Evolutionary conservation across 345 rosid species (phyloP), one percentile per base, ranked within the genome.

Genomic region (Passiflora organensis): DNA sequence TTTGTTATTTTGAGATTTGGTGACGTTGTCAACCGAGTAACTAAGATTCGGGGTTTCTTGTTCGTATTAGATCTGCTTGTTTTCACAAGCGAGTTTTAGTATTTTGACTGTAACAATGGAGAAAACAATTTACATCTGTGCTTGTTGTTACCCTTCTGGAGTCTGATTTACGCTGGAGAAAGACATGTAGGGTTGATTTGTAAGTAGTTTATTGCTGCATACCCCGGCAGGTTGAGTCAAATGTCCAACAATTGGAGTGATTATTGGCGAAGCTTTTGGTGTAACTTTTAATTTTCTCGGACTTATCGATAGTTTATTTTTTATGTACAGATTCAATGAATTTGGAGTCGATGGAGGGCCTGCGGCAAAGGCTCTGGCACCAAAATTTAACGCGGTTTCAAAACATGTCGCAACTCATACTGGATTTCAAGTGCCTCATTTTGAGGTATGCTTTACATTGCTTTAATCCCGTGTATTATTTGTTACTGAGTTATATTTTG

Each of bases 321-420:
- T 37, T 14, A 38, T 8, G 44, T 53, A 25, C 45, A 86, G 95
- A 71, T 83, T 77, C 75, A 86, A 69, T 58, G 87, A 76, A 38
- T 86, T 76, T 66, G 90, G 85, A 2, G 39, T 56, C 43, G 67
- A 83, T 60, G 95, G 90, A 1, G 95, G 95, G 9, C 73, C 76
- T 28, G 69, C 86, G 13, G 84, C 84, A n/a, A 68, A 65, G 67
- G 43, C 67, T 5, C 38, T 76, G 58, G 67, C 48, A 38, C 85
- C 90, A 19, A 86, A 86, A 55, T 65, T 69, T 48, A 52, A 44
- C 17, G 65, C 64, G 28, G 72, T 81, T 62, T 48, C 78, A 1
- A 79, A 60, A 55, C 85, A 73, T 25, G 51, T 79, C 13, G 58
- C 69, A 43, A 28, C 64, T 49, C 78, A 75, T 13, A 77, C 82